Evolutionary conservation across 192 early-diverging fungal genomes (phyloP).

Genomic region (Paraglomus brasilianum): DNA sequence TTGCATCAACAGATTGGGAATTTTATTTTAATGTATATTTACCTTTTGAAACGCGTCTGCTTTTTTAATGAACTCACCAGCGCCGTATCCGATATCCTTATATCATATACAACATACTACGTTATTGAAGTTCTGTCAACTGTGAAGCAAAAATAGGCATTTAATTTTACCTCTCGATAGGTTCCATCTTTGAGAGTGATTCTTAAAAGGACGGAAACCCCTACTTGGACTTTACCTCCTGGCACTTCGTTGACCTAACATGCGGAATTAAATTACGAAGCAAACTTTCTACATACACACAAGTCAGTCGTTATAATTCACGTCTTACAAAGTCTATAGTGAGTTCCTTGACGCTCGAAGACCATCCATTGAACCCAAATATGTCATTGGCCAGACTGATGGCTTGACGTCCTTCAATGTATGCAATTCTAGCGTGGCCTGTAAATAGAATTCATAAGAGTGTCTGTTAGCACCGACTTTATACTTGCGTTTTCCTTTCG

Average conservation of each 20-base stretch:
- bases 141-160: neutral
- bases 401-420: slow-evolving; percentile 80
- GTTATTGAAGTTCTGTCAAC: neutral
- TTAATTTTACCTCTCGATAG: slow-evolving; percentile 64
- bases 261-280: too few relatives aligned
- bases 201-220: slow-evolving; percentile 73
- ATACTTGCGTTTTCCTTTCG: too few relatives aligned
- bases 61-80: slow-evolving; percentile 75
- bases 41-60: slow-evolving; percentile 83
- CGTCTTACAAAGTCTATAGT: slow-evolving; percentile 74
- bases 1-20: neutral
- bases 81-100: slow-evolving; percentile 87
- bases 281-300: neutral
- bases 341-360: slow-evolving; percentile 65
- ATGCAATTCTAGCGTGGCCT: slow-evolving; percentile 67
- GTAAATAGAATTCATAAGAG: slow-evolving; percentile 18
- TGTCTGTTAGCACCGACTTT: too few relatives aligned
- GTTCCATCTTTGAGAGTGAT: slow-evolving; percentile 89
- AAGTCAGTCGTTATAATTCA: slow-evolving; percentile 19
- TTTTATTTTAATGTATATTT: neutral
- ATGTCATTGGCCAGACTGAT: slow-evolving; percentile 88
- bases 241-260: neutral
- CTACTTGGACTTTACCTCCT: slow-evolving; percentile 48
- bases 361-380: slow-evolving; percentile 97
- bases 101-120: neutral